Evolutionary conservation across 208 protist species (phyloP), one percentile per base, ranked within the genome.

Genomic region (Endotrypanum monterogeii): DNA sequence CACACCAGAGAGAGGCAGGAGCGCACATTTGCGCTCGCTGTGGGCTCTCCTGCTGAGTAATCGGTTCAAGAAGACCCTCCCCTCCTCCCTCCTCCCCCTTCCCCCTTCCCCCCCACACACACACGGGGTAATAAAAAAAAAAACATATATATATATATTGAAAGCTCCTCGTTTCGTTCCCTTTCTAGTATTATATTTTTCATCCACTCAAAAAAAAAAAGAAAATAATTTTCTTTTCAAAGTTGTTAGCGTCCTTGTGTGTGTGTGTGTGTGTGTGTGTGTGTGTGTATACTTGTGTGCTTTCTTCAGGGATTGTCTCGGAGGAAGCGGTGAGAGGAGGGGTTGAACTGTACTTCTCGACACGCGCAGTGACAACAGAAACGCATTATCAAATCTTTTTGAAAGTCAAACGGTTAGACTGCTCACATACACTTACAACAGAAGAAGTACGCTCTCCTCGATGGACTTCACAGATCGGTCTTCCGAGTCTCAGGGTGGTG

Each of bases 221-320:
- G n/a, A n/a, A n/a, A n/a, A n/a, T n/a, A n/a, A n/a, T n/a, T n/a
- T n/a, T n/a, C n/a, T n/a, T n/a, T n/a, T n/a, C n/a, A n/a, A n/a
- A n/a, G n/a, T n/a, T n/a, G n/a, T 70, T 50, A 44, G 25, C 30
- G 30, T 69, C 9, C 37, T 25, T 35, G 11, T 51, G 60, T 14
- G 30, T 46, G 60, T 75, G 58, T 62, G n/a, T 25, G 67, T 63
- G 67, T 35, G 18, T 62, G 37, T 70, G 37, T 30, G 61, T 71
- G 18, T 56, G 44, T 44, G 37, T 61, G 37, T 54, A 16, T 48
- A 25, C 3, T 57, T 3, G 52, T 23, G 65, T 67, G 25, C 61
- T 67, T 62, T 57, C 14, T 25, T 23, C 23, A 57, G 52, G 11
- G n/a, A 16, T 35, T 48, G 12, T 44, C 57, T 62, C 18, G 1